Conservation (phyloP, 345 rosid species). For the Populus tremula region DNA sequence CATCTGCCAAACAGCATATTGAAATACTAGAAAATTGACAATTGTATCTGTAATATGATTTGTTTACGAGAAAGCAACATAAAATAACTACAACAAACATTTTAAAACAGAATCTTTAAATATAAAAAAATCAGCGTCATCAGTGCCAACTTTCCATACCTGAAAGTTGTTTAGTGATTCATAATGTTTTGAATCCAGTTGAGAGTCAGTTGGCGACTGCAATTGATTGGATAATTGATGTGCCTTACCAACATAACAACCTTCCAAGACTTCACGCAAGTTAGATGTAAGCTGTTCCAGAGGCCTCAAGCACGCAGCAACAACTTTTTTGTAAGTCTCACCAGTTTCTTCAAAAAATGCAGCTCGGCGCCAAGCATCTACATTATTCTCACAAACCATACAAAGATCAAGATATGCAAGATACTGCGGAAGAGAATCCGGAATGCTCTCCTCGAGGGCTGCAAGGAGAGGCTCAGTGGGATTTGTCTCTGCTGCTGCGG, state of each 20-base stretch:
- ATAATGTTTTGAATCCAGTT: slow-evolving; percentile 42
- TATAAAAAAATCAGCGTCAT: not conserved
- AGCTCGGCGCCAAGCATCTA: slow-evolving; percentile 90
- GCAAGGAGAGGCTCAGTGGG: slow-evolving; percentile 91
- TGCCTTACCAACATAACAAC: slow-evolving; percentile 41
- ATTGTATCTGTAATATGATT: not conserved
- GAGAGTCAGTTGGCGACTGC: slow-evolving; percentile 41
- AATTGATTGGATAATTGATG: slow-evolving; percentile 45
- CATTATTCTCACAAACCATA: slow-evolving; percentile 90
- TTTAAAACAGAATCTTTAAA: not conserved
- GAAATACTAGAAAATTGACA: too few species aligned
- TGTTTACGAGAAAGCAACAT: not conserved
- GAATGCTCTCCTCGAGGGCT: slow-evolving; percentile 69
- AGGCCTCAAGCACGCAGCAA: slow-evolving; percentile 72
- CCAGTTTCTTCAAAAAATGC: slow-evolving; percentile 93
- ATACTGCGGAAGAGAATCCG: slow-evolving; percentile 68
- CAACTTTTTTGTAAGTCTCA: slow-evolving; percentile 83
- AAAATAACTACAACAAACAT: not conserved
- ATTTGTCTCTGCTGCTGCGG: slow-evolving; percentile 97
- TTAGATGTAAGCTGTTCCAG: slow-evolving; percentile 71
- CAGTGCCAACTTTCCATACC: slow-evolving; percentile 38
- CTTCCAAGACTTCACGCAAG: slow-evolving; percentile 56
- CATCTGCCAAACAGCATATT: not conserved
- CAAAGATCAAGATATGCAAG: slow-evolving; percentile 94
- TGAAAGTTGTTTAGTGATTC: slow-evolving; percentile 65